Evolutionary conservation across 345 rosid species (phyloP).

Genomic region (Eucalyptus melliodora): DNA sequence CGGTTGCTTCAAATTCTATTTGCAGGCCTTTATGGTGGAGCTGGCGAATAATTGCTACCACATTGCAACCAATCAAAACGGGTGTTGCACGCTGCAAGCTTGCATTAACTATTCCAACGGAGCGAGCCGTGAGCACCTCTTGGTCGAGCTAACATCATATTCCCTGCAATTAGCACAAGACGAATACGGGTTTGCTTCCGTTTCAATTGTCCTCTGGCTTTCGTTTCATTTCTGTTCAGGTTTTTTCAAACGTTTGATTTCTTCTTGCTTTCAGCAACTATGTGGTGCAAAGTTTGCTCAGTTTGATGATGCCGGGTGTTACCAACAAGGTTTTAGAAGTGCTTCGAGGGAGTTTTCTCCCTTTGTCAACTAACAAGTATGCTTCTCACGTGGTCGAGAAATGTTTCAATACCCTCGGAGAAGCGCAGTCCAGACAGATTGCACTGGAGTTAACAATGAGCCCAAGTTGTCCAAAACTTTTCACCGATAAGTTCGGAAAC

Average conservation of each 20-base stretch:
- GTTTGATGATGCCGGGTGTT: background rate
- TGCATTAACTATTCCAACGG: background rate
- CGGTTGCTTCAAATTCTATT: background rate
- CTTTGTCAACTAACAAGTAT: constrained; percentile 18
- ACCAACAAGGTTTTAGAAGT: background rate
- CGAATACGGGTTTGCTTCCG: constrained; percentile 18
- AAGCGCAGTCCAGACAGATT: background rate
- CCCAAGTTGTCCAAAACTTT: background rate
- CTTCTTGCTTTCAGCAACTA: constrained; percentile 20
- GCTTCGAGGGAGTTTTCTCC: constrained; percentile 12
- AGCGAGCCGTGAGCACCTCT: constrained; percentile 2
- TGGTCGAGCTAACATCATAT: constrained; percentile 1
- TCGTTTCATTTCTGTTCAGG: background rate
- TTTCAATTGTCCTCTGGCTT: background rate
- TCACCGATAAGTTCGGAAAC: background rate
- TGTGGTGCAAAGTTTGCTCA: constrained; percentile 28
- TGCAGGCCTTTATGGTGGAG: constrained; percentile 13
- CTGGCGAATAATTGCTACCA: constrained; percentile 6
- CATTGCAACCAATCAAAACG: constrained; percentile 24
- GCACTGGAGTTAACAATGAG: background rate
- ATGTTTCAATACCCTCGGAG: constrained; percentile 3
- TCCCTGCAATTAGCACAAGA: constrained; percentile 14
- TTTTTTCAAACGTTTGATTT: background rate
- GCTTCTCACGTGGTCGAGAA: constrained; percentile 45
- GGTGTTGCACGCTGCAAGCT: constrained; percentile 24